Base-by-base conservation (phyloP, 768 basidiomycete species). In the Mycena latifolia region DNA sequence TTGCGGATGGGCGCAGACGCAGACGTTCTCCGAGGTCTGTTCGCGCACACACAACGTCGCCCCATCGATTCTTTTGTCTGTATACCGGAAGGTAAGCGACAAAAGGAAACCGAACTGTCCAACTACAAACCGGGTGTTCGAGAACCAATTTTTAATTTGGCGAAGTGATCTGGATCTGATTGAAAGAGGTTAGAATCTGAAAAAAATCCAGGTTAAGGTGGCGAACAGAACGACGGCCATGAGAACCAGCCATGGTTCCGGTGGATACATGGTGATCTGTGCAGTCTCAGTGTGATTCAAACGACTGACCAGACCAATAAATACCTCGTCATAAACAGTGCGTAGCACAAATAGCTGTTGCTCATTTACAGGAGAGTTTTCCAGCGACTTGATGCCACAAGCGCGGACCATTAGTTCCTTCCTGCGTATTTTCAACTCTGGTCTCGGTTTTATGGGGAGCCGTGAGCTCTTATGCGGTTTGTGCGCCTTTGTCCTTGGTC, bases 61-160 rank as follows among this genome's bases (percentile, higher is more conserved):
- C 66, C 69, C 78, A 79, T 15, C 77, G 71, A 66, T 75, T 74
- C 65, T 69, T 72, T 48, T 79, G 66, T 76, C 80, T 31, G 79
- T 45, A 39, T 18, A 10, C 7, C 5, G 9, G 5, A 39, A 39
- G 37, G 43, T 45, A 22, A 45, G 43, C 43, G 43, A 22, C 43
- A 35, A 11, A 45, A n/a, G 18, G 7, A n/a, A 22, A 2, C 11
- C 5, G n/a, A n/a, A 5, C 12, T 14, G 8, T 39, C 8, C 4
- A 20, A 70, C 4, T 14, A 51, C 50, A 24, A 83, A 88, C 46
- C 88, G 82, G 75, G 88, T 84, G 74, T 90, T 90, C 6, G 87
- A 87, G 65, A 90, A 90, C 88, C 88, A 89, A 67, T 88, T 88
- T 76, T 86, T 88, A 59, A 89, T 83, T 75, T 88, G 88, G 33